A percentile compares a stretch with the other conserved stretches of the same genome.
These are phyloP conservation scores for Aureobasidium sp. DNA, from an alignment of 2,329 filamentous ascomycete species.

Conservation along the genomic window DNA sequence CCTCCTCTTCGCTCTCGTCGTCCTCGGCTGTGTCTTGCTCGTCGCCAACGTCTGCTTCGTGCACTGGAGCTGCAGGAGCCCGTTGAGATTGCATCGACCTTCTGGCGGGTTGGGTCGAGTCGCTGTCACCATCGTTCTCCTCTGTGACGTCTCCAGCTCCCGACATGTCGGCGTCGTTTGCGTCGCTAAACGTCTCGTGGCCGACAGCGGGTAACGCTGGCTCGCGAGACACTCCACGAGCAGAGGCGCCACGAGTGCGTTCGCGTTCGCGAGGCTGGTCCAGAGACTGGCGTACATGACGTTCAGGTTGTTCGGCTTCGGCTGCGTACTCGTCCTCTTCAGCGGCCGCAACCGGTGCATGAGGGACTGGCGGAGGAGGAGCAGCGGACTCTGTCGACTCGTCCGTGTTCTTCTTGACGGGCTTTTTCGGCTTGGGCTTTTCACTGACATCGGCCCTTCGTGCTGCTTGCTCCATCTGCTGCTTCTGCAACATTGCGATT, in stretches of 20 bases:
- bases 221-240: neutral
- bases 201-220: neutral
- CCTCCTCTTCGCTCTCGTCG: conserved; percentile 72
- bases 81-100: conserved; percentile 24
- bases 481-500: conserved; percentile 87
- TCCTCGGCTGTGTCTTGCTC: conserved; percentile 45
- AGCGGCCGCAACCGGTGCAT: neutral
- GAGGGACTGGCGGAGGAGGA: conserved; percentile 31
- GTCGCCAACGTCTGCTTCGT: conserved; percentile 42
- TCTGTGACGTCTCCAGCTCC: conserved; percentile 56
- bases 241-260: conserved; percentile 2
- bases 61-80: conserved; percentile 34
- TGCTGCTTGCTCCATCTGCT: conserved; percentile 83
- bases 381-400: conserved; percentile 24
- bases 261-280: conserved; percentile 6
- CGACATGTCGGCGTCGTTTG: conserved; percentile 60
- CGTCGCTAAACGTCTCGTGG: conserved; percentile 51
- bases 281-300: neutral
- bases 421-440: conserved; percentile 80
- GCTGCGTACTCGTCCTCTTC: neutral
- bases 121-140: conserved; percentile 60
- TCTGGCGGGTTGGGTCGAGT: conserved; percentile 43
- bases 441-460: conserved; percentile 69
- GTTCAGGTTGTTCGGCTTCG: neutral
- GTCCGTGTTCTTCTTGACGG: conserved; percentile 52